Evolutionary conservation across 1,284 basidiomycete genomes (phyloP).

Genomic region (Sporisorium reilianum): DNA sequence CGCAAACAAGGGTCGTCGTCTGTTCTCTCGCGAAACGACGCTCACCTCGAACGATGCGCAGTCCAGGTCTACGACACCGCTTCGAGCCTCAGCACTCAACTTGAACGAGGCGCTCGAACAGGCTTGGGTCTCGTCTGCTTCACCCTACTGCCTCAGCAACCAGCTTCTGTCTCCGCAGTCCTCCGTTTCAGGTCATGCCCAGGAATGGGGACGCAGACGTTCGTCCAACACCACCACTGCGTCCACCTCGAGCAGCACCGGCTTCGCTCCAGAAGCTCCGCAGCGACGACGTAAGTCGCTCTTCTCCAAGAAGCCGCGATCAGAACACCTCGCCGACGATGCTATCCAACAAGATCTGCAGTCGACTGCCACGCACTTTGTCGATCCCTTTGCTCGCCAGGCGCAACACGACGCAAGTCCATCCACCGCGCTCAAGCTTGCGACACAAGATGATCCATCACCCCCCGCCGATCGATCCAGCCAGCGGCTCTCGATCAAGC

Average conservation of each 20-base stretch:
- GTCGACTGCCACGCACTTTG: not conserved
- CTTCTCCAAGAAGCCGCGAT: conserved; percentile 31
- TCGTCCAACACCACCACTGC: conserved; percentile 35
- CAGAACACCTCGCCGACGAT: conserved; percentile 7
- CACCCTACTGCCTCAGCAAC: conserved; percentile 29
- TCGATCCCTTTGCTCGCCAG: conserved; percentile 25
- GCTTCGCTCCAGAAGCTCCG: conserved; percentile 1
- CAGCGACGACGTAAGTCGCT: conserved; percentile 33
- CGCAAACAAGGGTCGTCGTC: conserved; percentile 30
- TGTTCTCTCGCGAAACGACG: conserved; percentile 27
- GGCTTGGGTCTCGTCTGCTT: conserved; percentile 14
- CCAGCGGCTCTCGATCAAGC: conserved; percentile 18
- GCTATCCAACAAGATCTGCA: not conserved
- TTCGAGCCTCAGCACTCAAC: conserved; percentile 22
- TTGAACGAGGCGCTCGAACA: conserved; percentile 36
- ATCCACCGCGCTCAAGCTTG: not conserved
- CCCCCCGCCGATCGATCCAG: not conserved
- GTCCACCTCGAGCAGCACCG: conserved; percentile 15
- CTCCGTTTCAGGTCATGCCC: not conserved
- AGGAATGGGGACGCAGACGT: conserved; percentile 18
- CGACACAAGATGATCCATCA: not conserved
- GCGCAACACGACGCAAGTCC: not conserved
- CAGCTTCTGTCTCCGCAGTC: conserved; percentile 24
- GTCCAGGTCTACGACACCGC: not conserved
- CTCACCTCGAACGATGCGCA: not conserved